Percentiles rank a stretch among this genome's conserved stretches.
phyloP scores from a whole-genome alignment of 768 basidiomycete genomes.

The Chalciporus chontae region DNA sequence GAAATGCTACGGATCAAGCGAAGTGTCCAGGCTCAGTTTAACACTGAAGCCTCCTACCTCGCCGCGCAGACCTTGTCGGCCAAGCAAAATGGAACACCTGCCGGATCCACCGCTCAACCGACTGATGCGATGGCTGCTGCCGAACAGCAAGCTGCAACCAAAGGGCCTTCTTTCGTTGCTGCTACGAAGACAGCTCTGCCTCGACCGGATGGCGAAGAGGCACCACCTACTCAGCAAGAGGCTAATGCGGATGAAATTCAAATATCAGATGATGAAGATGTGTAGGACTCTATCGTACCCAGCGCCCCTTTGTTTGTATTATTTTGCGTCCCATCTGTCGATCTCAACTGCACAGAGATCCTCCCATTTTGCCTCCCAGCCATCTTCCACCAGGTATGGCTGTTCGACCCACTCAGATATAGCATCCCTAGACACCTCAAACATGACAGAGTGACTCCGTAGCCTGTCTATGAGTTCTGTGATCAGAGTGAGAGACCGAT shows the following conservation, averaged over 20 bases:
- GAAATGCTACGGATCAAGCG: constrained; percentile 96
- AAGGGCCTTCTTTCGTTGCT: constrained; percentile 75
- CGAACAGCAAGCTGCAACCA: constrained; percentile 59
- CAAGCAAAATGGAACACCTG: constrained; percentile 48
- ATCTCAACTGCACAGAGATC: constrained; percentile 76
- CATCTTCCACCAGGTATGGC: constrained; percentile 58
- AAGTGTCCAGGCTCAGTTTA: constrained; percentile 97
- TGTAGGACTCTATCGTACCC: constrained; percentile 32
- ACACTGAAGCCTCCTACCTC: constrained; percentile 92
- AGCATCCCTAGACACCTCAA: constrained; percentile 62
- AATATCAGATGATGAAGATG: constrained; percentile 81
- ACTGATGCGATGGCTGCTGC: constrained; percentile 87
- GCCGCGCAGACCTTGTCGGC: constrained; percentile 86
- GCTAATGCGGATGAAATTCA: constrained; percentile 82
- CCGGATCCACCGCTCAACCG: constrained; percentile 40
- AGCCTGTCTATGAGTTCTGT: constrained; percentile 53
- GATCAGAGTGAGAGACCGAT: constrained; percentile 60
- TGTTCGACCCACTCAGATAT: constrained; percentile 70
- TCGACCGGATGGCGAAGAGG: constrained; percentile 37
- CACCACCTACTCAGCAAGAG: constrained; percentile 24
- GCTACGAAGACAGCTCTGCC: constrained; percentile 54
- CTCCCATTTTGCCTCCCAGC: constrained; percentile 75
- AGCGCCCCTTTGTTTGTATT: constrained; percentile 17
- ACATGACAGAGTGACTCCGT: constrained; percentile 63
- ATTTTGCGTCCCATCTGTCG: constrained; percentile 57